Base-by-base conservation (phyloP, 805 yeast species). In the Wickerhamiella sorbophila region DNA sequence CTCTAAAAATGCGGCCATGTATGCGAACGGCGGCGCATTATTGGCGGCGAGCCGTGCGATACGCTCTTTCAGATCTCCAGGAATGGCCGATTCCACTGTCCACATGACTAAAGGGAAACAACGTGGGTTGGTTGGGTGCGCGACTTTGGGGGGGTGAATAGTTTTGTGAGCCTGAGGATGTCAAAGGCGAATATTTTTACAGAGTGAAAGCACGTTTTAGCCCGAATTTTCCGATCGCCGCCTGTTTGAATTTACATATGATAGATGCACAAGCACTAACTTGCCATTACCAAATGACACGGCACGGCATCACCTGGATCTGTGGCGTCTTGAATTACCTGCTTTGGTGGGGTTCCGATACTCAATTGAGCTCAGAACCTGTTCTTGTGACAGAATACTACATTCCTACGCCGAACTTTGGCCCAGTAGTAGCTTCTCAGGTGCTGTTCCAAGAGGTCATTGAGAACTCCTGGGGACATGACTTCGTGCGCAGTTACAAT, bases 71-170 rank as follows among this genome's bases (percentile, higher is more conserved):
- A 75, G 59, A 15, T 66, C 60, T 3, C 50, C 58, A 3, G 81
- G 81, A 18, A 77, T 63, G 1, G 72, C 74, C 16, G 57, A 56
- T 47, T 73, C 71, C 4, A 77, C 78, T 19, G 64, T 66, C 83
- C 83, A 76, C 36, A 45, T 42, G 17, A 29, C 22, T 31, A 14
- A 20, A 22, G 33, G 32, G 19, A 31, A 18, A 34, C 21, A 34
- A 34, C 31, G 31, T 9, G 31, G 12, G 9, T 26, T 26, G 31
- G 31, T 26, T 9, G 14, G 9, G 31, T 18, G 21, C 22, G 36
- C 19, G n/a, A n/a, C n/a, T n/a, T n/a, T n/a, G n/a, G n/a, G n/a
- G n/a, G n/a, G n/a, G n/a, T n/a, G n/a, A n/a, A n/a, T n/a, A n/a
- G n/a, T n/a, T n/a, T n/a, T n/a, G n/a, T n/a, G n/a, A n/a, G n/a